phyloP scores from a whole-genome alignment of 164 flowering plant genomes.

The Litsea cubeba region DNA sequence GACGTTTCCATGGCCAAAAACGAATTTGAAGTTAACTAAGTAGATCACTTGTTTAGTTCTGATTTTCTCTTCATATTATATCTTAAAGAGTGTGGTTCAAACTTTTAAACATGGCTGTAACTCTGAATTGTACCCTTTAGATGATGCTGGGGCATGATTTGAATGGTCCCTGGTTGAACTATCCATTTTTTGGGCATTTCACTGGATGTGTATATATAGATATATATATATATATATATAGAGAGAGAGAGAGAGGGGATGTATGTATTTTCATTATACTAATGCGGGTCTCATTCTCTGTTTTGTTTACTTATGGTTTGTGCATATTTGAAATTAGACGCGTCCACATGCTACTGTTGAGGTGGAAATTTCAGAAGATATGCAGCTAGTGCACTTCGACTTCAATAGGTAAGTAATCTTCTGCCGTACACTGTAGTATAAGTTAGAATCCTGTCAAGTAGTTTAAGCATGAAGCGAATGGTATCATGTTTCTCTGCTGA shows the following conservation, averaged over 20 bases:
- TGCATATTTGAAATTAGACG: conserved; percentile 34
- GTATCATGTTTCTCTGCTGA: not conserved
- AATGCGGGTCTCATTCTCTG: not conserved
- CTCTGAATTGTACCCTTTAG: too few species aligned
- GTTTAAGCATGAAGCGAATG: not conserved
- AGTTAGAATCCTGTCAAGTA: not conserved
- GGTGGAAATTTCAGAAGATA: conserved; percentile 92
- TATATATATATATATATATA: too few species aligned
- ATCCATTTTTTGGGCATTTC: too few species aligned
- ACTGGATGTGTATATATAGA: too few species aligned
- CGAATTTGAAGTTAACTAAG: too few species aligned
- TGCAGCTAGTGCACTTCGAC: conserved; percentile 71
- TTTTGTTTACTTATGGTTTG: not conserved
- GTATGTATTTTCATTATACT: not conserved
- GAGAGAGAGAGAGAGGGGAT: not conserved
- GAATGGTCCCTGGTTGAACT: too few species aligned
- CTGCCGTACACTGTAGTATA: not conserved
- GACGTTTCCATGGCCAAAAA: not conserved
- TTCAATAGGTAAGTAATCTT: conserved; percentile 27
- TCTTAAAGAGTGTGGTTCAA: too few species aligned
- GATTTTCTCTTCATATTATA: too few species aligned
- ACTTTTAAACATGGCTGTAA: too few species aligned
- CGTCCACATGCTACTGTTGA: conserved; percentile 89
- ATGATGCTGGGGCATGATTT: too few species aligned
- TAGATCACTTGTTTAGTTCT: too few species aligned